Conservation (phyloP, 2,329 filamentous ascomycete genomes). For the Pezicula carpinea region DNA sequence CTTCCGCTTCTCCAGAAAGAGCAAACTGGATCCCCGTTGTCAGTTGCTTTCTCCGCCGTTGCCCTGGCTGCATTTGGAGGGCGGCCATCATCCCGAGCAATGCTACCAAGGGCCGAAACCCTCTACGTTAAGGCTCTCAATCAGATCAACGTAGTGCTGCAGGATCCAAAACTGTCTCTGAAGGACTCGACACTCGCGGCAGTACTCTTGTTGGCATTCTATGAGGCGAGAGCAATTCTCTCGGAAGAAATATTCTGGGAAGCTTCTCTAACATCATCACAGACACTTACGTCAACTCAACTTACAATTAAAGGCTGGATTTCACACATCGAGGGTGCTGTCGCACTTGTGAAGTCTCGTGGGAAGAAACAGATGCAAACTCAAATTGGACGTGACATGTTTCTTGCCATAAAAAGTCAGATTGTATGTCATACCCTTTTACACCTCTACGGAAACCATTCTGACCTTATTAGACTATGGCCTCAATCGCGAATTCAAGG, state of each 20-base stretch:
- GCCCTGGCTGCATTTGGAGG: conserved; percentile 51
- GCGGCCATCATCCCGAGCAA: conserved; percentile 29
- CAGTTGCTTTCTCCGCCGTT: conserved; percentile 49
- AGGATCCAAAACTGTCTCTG: conserved; percentile 39
- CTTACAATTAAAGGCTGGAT: conserved; percentile 53
- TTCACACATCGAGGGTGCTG: conserved; percentile 54
- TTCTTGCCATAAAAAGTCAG: conserved; percentile 53
- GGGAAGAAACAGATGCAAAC: conserved; percentile 47
- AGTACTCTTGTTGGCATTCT: conserved; percentile 53
- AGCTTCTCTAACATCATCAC: conserved; percentile 1
- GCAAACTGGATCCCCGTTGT: conserved; percentile 38
- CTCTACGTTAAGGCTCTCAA: conserved; percentile 49
- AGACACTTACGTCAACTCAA: conserved; percentile 44
- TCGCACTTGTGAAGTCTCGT: conserved; percentile 50
- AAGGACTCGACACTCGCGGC: conserved; percentile 51
- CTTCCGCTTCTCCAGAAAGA: conserved; percentile 46
- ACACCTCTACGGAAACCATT: conserved; percentile 31
- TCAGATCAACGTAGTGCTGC: conserved; percentile 44
- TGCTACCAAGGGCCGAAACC: conserved; percentile 35
- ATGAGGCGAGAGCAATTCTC: conserved; percentile 36
- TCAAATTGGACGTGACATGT: conserved; percentile 46
- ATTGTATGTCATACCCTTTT: conserved; percentile 38
- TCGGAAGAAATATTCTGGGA: not conserved
- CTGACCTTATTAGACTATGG: conserved; percentile 50
- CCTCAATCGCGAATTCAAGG: conserved; percentile 46